Conservation (phyloP, 75 land plant species). For the Picea glauca region DNA sequence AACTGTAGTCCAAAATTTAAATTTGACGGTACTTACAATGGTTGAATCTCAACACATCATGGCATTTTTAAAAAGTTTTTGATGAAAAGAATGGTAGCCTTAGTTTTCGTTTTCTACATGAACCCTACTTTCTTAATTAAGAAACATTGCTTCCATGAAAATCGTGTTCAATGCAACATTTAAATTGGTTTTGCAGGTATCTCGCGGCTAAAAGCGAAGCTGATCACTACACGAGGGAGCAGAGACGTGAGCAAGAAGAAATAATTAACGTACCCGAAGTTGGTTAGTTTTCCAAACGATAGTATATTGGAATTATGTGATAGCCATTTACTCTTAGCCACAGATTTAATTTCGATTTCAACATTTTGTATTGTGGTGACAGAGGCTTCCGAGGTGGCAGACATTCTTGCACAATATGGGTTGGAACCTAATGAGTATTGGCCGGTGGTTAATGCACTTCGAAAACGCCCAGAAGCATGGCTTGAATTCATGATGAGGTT, state of each 20-base stretch:
- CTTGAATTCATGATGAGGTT: conserved; percentile 99
- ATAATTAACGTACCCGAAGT: conserved; percentile 77
- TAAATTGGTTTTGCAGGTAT: conserved; percentile 44
- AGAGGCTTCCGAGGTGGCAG: conserved; percentile 94
- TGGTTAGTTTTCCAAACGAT: conserved; percentile 27
- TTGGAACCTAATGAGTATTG: conserved; percentile 72
- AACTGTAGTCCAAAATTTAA: too few species aligned
- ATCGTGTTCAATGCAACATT: not conserved
- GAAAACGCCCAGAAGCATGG: conserved; percentile 87
- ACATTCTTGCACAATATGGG: conserved; percentile 86
- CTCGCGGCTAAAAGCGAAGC: conserved; percentile 97
- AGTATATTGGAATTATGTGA: not conserved
- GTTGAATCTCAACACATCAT: too few species aligned
- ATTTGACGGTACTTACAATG: too few species aligned
- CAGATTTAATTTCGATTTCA: not conserved
- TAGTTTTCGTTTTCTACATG: too few species aligned
- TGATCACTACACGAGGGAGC: conserved; percentile 79
- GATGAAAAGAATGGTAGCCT: too few species aligned
- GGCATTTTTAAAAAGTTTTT: too few species aligned
- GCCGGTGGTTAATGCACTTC: conserved; percentile 80
- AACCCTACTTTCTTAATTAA: too few species aligned
- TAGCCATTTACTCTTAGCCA: not conserved
- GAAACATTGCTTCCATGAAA: too few species aligned
- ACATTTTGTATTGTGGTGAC: conserved; percentile 17
- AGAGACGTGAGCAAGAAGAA: conserved; percentile 83